A percentile compares a stretch with the other conserved stretches of the same genome.
phyloP scores from a whole-genome alignment of 768 basidiomycete species.

The Favolaschia claudopus region DNA sequence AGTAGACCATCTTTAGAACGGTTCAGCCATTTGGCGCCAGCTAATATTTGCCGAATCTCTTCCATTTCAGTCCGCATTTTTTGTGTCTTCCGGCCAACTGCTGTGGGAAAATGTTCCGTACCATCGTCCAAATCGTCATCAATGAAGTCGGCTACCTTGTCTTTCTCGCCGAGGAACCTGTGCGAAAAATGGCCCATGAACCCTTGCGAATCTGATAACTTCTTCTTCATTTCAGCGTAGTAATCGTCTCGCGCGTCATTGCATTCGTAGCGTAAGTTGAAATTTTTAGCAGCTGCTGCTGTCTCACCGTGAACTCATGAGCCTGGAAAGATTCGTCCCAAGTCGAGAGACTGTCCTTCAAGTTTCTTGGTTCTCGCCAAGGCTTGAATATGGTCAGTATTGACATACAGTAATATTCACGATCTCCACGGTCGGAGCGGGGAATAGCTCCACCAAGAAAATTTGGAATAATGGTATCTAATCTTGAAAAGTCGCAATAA shows the following conservation, averaged over 20 bases:
- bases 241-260: conserved; percentile 38
- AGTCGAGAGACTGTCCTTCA: conserved; percentile 22
- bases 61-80: no score
- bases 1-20: no score
- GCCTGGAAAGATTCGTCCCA: conserved; percentile 29
- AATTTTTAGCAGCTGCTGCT: conserved; percentile 32
- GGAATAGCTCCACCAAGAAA: conserved; percentile 37
- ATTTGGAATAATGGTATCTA: conserved; percentile 29
- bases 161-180: no score
- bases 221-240: conserved; percentile 4
- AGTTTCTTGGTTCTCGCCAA: conserved; percentile 32
- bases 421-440: conserved; percentile 35
- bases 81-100: no score
- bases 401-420: conserved; percentile 38
- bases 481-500: neutral
- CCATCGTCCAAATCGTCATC: no score
- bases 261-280: conserved; percentile 39
- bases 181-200: no score
- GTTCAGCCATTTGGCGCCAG: no score
- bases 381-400: conserved; percentile 35
- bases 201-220: neutral
- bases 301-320: conserved; percentile 19
- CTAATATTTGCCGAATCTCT: no score
- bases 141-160: no score
- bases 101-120: no score